A percentile compares a stretch with the other conserved stretches of the same genome.
Evolutionary conservation across 495 filamentous ascomycete genomes (phyloP).

Genomic region (Penicillium maclennaniae): DNA sequence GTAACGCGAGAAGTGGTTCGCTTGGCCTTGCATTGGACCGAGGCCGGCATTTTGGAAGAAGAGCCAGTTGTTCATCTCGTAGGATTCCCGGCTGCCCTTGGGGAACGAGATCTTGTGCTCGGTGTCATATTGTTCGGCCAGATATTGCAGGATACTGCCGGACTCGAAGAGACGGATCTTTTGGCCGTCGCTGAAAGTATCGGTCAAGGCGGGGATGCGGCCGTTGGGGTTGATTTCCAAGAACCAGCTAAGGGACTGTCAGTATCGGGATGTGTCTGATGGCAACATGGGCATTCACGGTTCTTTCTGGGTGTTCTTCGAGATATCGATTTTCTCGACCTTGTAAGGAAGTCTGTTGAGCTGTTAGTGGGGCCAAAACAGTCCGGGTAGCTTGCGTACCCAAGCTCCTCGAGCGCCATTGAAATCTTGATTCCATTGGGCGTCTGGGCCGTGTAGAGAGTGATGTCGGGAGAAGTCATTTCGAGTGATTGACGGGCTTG

Average conservation of each 20-base stretch:
- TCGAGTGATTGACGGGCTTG: conserved; percentile 7
- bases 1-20: conserved; percentile 86
- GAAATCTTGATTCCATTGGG: conserved; percentile 70
- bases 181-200: conserved; percentile 68
- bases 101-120: conserved; percentile 85
- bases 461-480: conserved; percentile 41
- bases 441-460: conserved; percentile 49
- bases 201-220: conserved; percentile 88
- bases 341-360: conserved; percentile 52
- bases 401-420: conserved; percentile 86
- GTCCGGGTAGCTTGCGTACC: conserved; percentile 26
- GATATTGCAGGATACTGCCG: conserved; percentile 82
- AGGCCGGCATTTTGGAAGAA: conserved; percentile 72
- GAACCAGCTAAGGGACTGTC: conserved; percentile 57
- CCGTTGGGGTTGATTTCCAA: conserved; percentile 92
- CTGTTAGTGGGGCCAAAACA: conserved; percentile 12
- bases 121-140: conserved; percentile 73
- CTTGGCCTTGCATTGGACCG: conserved; percentile 91
- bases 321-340: conserved; percentile 63
- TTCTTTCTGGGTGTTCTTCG: conserved; percentile 75
- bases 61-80: conserved; percentile 77
- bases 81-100: conserved; percentile 66
- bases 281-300: conserved; percentile 36
- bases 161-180: conserved; percentile 77
- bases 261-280: background rate